Percentiles rank a stretch among this genome's conserved stretches.
Conservation (phyloP, 805 yeast genomes). For the Ogataea degrootiae region DNA sequence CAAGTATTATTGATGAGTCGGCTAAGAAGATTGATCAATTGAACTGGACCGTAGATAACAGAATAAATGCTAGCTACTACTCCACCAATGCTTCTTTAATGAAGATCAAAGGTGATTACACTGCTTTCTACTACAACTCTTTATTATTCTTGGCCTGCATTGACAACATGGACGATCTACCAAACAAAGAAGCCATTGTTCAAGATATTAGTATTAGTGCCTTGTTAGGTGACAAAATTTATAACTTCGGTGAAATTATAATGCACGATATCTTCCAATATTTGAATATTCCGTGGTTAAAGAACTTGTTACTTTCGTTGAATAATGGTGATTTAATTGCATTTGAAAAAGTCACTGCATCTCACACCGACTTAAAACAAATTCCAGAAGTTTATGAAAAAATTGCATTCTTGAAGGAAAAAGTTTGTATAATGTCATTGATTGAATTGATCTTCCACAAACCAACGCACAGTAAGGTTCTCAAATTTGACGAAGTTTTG, state of each 20-base stretch:
- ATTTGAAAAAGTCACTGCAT: slow-evolving; percentile 44
- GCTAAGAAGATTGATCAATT: slow-evolving; percentile 52
- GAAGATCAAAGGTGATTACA: slow-evolving; percentile 73
- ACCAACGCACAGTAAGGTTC: slow-evolving; percentile 68
- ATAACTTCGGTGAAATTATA: slow-evolving; percentile 92
- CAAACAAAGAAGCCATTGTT: slow-evolving; percentile 38
- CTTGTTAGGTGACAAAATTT: slow-evolving; percentile 82
- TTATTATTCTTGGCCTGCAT: slow-evolving; percentile 79
- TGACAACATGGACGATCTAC: slow-evolving; percentile 38
- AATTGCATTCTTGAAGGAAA: slow-evolving; percentile 73
- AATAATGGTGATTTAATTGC: slow-evolving; percentile 71
- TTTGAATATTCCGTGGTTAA: slow-evolving; percentile 57
- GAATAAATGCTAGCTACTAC: slow-evolving; percentile 79
- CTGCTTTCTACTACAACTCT: slow-evolving; percentile 74
- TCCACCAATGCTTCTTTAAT: slow-evolving; percentile 72
- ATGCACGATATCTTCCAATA: slow-evolving; percentile 75
- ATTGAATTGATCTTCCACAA: slow-evolving; percentile 79
- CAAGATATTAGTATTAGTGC: slow-evolving; percentile 84
- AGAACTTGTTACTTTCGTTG: slow-evolving; percentile 61
- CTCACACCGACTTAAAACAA: slow-evolving; percentile 11
- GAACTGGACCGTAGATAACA: slow-evolving; percentile 48
- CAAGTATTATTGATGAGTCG: slow-evolving; percentile 60
- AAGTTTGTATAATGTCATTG: slow-evolving; percentile 87
- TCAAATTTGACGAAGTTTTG: slow-evolving; percentile 71
- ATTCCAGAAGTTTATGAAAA: slow-evolving; percentile 40